phyloP scores from a whole-genome alignment of 2,329 filamentous ascomycete genomes.

The Fusarium circinatum region DNA sequence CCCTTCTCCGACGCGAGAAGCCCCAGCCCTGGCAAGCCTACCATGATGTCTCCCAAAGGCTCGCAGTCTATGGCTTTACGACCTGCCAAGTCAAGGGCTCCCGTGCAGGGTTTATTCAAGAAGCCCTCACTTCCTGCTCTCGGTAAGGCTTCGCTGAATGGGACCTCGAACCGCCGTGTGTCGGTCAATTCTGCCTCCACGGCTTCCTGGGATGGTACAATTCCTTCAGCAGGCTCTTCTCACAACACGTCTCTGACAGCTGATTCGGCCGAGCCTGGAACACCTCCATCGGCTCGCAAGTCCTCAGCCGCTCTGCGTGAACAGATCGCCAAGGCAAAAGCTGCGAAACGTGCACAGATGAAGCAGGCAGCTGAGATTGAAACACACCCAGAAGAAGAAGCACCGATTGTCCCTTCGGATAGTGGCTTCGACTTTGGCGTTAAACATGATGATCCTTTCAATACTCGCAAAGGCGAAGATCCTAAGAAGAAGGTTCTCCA shows the following conservation, averaged over 20 bases:
- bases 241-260: conserved; percentile 21
- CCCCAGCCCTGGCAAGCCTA: conserved; percentile 54
- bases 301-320: conserved; percentile 86
- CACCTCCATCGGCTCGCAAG: conserved; percentile 58
- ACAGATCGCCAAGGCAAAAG: conserved; percentile 92
- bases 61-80: conserved; percentile 60
- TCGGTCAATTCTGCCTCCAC: conserved; percentile 31
- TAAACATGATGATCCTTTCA: conserved; percentile 73
- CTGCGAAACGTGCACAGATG: conserved; percentile 71
- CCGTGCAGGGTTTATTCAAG: conserved; percentile 63
- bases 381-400: conserved; percentile 20
- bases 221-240: conserved; percentile 37
- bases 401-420: conserved; percentile 59
- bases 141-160: conserved; percentile 35
- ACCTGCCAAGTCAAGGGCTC: conserved; percentile 61
- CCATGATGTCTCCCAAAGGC: conserved; percentile 50
- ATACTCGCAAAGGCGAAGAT: conserved; percentile 67
- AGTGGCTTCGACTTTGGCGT: conserved; percentile 61
- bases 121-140: conserved; percentile 64
- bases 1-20: conserved; percentile 43
- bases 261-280: conserved; percentile 24
- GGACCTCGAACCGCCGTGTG: conserved; percentile 11
- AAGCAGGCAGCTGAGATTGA: conserved; percentile 46
- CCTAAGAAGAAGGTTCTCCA: conserved; percentile 74
- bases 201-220: conserved; percentile 46